Percentiles rank a stretch among this genome's conserved stretches.
Evolutionary conservation across 2,329 filamentous ascomycete genomes (phyloP).

Genomic region (Coniochaeta ligniaria): DNA sequence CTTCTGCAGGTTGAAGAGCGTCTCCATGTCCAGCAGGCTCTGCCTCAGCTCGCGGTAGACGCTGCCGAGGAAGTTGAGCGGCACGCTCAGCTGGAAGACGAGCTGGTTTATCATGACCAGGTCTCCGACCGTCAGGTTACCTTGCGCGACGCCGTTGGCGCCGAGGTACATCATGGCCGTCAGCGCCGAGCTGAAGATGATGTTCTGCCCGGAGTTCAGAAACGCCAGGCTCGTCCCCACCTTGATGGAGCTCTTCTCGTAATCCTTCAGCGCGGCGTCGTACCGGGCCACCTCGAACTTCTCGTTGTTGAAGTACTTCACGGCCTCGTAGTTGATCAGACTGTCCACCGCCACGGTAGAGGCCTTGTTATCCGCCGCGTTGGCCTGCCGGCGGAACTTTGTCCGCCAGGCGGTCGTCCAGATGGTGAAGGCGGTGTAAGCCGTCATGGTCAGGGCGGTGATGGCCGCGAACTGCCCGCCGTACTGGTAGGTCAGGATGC

Average conservation of each 20-base stretch:
- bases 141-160: constrained; percentile 77
- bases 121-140: constrained; percentile 83
- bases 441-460: constrained; percentile 83
- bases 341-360: constrained; percentile 95
- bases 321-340: constrained; percentile 96
- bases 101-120: constrained; percentile 98
- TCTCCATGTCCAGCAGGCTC: constrained; percentile 96
- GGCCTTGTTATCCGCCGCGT: constrained; percentile 91
- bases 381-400: constrained; percentile 90
- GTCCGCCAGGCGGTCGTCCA: constrained; percentile 95
- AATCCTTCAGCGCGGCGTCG: constrained; percentile 75
- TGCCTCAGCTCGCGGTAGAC: constrained; percentile 95
- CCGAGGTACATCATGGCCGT: constrained; percentile 99
- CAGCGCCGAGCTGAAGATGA: constrained; percentile 91
- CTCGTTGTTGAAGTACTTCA: constrained; percentile 99
- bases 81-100: constrained; percentile 94
- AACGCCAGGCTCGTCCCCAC: constrained; percentile 89
- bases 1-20: constrained; percentile 93
- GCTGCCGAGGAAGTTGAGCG: constrained; percentile 95
- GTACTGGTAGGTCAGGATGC: constrained; percentile 94
- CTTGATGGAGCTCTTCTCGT: constrained; percentile 94
- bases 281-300: constrained; percentile 89
- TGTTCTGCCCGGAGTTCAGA: constrained; percentile 89
- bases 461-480: constrained; percentile 87
- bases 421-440: constrained; percentile 95